These are phyloP conservation scores for Diospyros lotus DNA, from an alignment of 148 eudicot species.

Conservation along the genomic window DNA sequence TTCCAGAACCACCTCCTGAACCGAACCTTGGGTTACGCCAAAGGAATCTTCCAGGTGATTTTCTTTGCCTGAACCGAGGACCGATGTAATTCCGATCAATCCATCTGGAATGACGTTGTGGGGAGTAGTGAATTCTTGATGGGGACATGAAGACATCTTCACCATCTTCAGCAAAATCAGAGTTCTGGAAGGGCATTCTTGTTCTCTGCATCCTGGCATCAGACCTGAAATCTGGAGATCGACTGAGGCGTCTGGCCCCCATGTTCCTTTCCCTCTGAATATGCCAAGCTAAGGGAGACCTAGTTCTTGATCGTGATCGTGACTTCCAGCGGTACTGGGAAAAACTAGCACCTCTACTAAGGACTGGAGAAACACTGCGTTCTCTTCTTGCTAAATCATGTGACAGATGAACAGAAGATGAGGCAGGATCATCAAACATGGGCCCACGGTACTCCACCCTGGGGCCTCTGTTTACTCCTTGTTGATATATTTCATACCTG, in stretches of 20 bases:
- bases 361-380: conserved; percentile 43
- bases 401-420: conserved; percentile 24
- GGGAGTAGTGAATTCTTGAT: conserved; percentile 24
- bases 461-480: conserved; percentile 35
- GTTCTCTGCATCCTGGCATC: conserved; percentile 40
- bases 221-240: conserved; percentile 52
- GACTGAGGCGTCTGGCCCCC: conserved; percentile 18
- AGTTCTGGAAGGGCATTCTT: conserved; percentile 33
- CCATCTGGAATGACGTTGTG: conserved; percentile 21
- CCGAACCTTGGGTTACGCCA: conserved; percentile 37
- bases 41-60: conserved; percentile 43
- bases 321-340: conserved; percentile 37
- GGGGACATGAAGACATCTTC: conserved; percentile 23
- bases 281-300: conserved; percentile 44
- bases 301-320: conserved; percentile 57
- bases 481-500: conserved; percentile 28
- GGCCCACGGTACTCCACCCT: conserved; percentile 45
- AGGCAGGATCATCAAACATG: conserved; percentile 19
- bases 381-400: conserved; percentile 38
- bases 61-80: conserved; percentile 32
- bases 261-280: conserved; percentile 24
- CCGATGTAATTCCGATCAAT: conserved; percentile 17
- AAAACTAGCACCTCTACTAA: conserved; percentile 25
- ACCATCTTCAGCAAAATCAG: conserved; percentile 23
- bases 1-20: conserved; percentile 29